Conservation (phyloP, 1,139 yeast species). For the Debaryomyces singareniensis region DNA sequence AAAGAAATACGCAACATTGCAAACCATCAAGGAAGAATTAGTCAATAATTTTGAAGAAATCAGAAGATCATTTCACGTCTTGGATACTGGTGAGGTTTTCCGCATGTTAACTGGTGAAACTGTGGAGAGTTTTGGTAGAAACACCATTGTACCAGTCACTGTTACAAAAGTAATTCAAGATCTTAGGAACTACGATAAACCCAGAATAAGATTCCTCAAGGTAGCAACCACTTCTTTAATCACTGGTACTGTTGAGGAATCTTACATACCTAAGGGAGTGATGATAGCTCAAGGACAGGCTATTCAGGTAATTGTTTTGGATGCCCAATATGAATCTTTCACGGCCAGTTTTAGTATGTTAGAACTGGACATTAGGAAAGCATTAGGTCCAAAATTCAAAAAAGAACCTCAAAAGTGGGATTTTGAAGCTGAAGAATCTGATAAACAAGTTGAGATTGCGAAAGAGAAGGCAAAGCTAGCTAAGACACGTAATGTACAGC, state of each 20-base stretch:
- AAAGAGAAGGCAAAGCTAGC: constrained; percentile 52
- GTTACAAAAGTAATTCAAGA: constrained; percentile 50
- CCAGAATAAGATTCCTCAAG: constrained; percentile 37
- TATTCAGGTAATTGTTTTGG: constrained; percentile 72
- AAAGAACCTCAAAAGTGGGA: constrained; percentile 78
- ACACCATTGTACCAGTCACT: constrained; percentile 74
- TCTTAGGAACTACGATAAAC: constrained; percentile 26
- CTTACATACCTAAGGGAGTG: constrained; percentile 52
- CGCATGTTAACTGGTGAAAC: constrained; percentile 89
- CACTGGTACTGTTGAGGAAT: constrained; percentile 65
- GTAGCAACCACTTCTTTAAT: constrained; percentile 74
- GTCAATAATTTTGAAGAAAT: constrained; percentile 83
- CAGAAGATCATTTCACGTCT: constrained; percentile 63
- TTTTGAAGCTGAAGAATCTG: constrained; percentile 66
- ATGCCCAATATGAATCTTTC: constrained; percentile 65
- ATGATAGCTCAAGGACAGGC: constrained; percentile 65
- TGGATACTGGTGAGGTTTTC: constrained; percentile 71
- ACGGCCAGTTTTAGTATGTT: constrained; percentile 68
- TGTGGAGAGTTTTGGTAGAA: constrained; percentile 56
- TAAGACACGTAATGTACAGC: constrained; percentile 73
- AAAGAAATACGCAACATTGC: constrained; percentile 75
- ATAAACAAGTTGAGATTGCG: constrained; percentile 51
- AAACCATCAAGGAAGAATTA: constrained; percentile 83
- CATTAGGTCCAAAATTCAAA: constrained; percentile 43
- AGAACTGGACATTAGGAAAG: constrained; percentile 58